These are phyloP conservation scores for Eutreptiella sp. DNA, from an alignment of 208 protist genomes.

Conservation along the genomic window DNA sequence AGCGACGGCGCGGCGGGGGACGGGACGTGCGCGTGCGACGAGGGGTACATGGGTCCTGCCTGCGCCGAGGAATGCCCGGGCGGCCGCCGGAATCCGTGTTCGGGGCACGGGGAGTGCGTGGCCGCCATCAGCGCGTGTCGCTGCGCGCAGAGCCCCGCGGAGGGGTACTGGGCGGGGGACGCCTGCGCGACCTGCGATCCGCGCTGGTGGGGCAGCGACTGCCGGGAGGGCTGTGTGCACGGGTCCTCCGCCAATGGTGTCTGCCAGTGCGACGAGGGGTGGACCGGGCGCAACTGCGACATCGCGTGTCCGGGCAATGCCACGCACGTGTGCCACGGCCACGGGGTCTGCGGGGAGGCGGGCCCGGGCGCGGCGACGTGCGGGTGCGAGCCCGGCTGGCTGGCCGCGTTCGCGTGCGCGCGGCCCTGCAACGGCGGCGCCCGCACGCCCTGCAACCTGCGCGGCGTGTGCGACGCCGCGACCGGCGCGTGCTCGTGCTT, in stretches of 20 bases:
- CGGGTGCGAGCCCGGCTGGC: too few relatives aligned
- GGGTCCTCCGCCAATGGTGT: too few relatives aligned
- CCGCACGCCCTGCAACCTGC: constrained; percentile 41
- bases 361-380: too few relatives aligned
- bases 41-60: not conserved
- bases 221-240: too few relatives aligned
- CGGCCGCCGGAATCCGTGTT: constrained; percentile 16
- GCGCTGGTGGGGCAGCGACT: not conserved
- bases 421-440: too few relatives aligned
- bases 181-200: not conserved
- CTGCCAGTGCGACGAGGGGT: not conserved
- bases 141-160: constrained; percentile 4
- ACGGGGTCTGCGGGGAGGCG: not conserved
- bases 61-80: not conserved
- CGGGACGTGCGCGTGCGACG: constrained; percentile 26
- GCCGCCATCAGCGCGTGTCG: not conserved
- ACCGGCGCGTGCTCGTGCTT: constrained; percentile 42
- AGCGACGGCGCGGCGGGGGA: constrained; percentile 21
- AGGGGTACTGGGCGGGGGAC: not conserved
- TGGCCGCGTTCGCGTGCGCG: too few relatives aligned
- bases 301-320: not conserved
- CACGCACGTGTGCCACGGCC: not conserved
- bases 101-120: constrained; percentile 24
- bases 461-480: constrained; percentile 41
- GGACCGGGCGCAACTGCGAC: not conserved